Conservation (phyloP, 306 rosid species). For the Vigna reflexopilosa region DNA sequence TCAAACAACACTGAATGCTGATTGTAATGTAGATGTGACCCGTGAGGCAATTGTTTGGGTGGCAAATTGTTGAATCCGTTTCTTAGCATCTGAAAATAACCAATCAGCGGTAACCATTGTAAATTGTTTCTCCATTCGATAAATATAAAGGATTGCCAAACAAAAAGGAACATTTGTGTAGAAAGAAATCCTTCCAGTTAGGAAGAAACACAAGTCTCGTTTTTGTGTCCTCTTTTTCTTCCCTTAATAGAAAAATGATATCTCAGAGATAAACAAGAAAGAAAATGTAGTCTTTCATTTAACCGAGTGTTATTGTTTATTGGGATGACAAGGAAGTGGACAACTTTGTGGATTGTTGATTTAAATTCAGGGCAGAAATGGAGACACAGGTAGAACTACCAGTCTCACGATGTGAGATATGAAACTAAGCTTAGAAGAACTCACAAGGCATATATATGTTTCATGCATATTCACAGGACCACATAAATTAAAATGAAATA, state of each 20-base stretch:
- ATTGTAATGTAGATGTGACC: constrained; percentile 73
- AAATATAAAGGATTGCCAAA: neutral
- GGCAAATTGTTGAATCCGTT: constrained; percentile 89
- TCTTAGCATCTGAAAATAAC: constrained; percentile 78
- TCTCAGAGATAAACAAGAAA: too few relatives aligned
- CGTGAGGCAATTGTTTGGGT: constrained; percentile 73
- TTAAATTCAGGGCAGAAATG: neutral
- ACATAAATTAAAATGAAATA: neutral
- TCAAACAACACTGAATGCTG: constrained; percentile 81
- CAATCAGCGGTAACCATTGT: constrained; percentile 23
- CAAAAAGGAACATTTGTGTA: neutral
- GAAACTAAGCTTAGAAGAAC: neutral
- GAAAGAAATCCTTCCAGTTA: neutral
- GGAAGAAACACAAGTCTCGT: neutral
- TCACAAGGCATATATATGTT: neutral
- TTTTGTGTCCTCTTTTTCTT: neutral
- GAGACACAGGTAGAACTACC: neutral
- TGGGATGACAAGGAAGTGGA: neutral
- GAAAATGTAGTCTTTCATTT: neutral
- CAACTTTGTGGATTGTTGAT: neutral
- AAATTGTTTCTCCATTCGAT: neutral
- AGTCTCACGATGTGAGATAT: neutral
- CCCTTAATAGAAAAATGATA: neutral
- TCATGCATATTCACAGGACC: neutral
- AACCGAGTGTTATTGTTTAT: neutral